These are phyloP conservation scores for Canavalia ensiformis DNA, from an alignment of 306 rosid species.

Conservation along the genomic window DNA sequence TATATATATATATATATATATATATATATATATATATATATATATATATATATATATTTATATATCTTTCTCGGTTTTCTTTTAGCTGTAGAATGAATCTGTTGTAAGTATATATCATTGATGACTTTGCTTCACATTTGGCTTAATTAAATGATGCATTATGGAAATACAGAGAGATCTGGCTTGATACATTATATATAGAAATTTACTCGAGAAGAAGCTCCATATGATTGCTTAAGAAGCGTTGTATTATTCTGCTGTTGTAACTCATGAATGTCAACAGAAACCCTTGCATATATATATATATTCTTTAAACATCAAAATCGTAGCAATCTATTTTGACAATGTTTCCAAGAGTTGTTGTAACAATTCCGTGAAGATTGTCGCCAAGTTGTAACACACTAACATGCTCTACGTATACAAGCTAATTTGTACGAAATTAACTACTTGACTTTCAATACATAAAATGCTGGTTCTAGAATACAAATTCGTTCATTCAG, in stretches of 20 bases:
- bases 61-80: background rate
- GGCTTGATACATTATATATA: too few relatives aligned
- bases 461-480: background rate
- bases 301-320: background rate
- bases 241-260: background rate
- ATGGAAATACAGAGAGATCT: too few relatives aligned
- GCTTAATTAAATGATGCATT: background rate
- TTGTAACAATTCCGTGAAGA: background rate
- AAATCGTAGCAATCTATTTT: background rate
- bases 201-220: background rate
- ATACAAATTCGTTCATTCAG: background rate
- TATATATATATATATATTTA: background rate
- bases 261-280: background rate
- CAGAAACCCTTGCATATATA: background rate
- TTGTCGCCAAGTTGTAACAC: conserved; percentile 14
- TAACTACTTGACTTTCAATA: background rate
- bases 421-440: background rate
- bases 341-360: background rate
- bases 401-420: background rate
- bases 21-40: background rate
- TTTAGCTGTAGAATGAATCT: conserved; percentile 28
- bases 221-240: background rate
- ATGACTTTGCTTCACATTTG: conserved; percentile 1
- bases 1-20: background rate
- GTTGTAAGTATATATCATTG: background rate